These are phyloP conservation scores for Naematelia encephala DNA, from an alignment of 768 basidiomycete species.

Conservation along the genomic window DNA sequence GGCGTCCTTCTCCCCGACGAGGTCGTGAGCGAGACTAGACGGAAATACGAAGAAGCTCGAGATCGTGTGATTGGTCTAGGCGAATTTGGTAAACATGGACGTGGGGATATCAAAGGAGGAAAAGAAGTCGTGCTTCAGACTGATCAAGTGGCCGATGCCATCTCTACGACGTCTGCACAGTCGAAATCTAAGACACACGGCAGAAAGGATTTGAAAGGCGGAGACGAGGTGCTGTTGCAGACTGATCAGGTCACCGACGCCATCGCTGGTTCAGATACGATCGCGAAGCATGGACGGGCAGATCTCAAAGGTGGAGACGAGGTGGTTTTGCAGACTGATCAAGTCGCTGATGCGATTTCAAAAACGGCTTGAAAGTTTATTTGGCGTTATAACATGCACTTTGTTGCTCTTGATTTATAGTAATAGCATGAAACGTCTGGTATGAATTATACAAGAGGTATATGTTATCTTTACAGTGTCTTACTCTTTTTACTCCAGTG, in stretches of 20 bases:
- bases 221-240: slow-evolving; percentile 5
- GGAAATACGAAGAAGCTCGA: slow-evolving; percentile 73
- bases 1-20: slow-evolving; percentile 76
- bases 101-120: slow-evolving; percentile 1
- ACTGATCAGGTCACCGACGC: slow-evolving; percentile 9
- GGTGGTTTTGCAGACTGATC: slow-evolving; percentile 18
- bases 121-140: slow-evolving; percentile 13
- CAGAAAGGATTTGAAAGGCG: slow-evolving; percentile 4
- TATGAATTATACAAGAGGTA: neutral
- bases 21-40: slow-evolving; percentile 71
- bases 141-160: slow-evolving; percentile 18
- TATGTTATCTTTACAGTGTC: too few relatives aligned
- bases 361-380: neutral
- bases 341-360: slow-evolving; percentile 19
- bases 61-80: slow-evolving; percentile 52
- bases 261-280: neutral
- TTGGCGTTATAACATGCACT: neutral
- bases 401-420: neutral
- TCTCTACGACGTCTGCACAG: neutral
- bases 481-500: too few relatives aligned
- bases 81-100: slow-evolving; percentile 18
- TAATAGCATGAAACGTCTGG: neutral
- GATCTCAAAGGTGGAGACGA: slow-evolving; percentile 8
- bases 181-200: neutral
- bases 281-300: slow-evolving; percentile 10